A percentile compares a stretch with the other conserved stretches of the same genome.
Evolutionary conservation across 73 alveolate species (phyloP).

Genomic region (Stentor roeselii): DNA sequence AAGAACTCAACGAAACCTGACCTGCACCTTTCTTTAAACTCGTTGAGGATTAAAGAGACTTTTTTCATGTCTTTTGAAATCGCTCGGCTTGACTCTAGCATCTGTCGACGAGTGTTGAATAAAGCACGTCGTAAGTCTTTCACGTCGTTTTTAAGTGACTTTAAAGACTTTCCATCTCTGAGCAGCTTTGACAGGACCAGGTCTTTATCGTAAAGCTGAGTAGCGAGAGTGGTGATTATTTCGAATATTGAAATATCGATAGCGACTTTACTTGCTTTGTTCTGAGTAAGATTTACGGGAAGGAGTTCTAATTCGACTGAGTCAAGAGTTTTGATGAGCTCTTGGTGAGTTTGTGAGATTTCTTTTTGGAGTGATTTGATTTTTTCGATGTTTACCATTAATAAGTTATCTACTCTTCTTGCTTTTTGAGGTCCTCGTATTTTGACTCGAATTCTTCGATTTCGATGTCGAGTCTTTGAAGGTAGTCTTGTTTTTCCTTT

Average conservation of each 20-base stretch:
- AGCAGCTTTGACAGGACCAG: background rate
- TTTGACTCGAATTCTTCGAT: background rate
- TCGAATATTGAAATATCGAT: background rate
- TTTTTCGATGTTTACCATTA: conserved; percentile 9
- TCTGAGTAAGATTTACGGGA: conserved; percentile 9
- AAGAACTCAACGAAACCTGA: background rate
- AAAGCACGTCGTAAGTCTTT: background rate
- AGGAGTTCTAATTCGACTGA: background rate
- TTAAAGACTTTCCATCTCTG: background rate
- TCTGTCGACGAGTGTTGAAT: background rate
- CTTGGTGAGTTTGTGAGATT: conserved; percentile 14
- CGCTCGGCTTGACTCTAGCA: background rate
- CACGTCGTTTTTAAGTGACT: background rate
- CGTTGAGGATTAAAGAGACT: background rate
- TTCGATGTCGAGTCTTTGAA: background rate
- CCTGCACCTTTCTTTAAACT: conserved; percentile 8
- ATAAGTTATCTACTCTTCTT: background rate
- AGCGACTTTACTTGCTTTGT: background rate
- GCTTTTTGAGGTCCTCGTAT: background rate
- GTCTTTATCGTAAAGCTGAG: conserved; percentile 10
- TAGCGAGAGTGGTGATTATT: background rate
- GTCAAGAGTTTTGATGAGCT: background rate
- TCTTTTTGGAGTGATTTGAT: background rate
- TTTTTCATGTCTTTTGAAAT: background rate
- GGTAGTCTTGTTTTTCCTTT: background rate